Evolutionary conservation across 1,139 yeast genomes (phyloP), one percentile per base, ranked within the genome.

Genomic region (Hanseniaspora gamundiae): DNA sequence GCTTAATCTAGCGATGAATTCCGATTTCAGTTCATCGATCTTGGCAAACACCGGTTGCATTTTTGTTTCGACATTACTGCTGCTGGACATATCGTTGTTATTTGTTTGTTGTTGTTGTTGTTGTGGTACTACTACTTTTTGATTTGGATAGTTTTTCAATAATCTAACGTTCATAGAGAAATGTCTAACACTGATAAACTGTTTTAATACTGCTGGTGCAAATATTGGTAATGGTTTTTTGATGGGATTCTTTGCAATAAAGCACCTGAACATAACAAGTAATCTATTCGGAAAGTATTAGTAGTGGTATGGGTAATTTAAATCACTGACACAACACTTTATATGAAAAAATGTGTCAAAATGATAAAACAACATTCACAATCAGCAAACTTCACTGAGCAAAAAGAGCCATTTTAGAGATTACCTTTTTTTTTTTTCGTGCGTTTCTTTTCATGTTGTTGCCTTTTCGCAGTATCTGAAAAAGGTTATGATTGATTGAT

Each of bases 11-110:
- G 74, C 68, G 51, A 83, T 76, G 67, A 79, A 82, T 47, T 70
- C 65, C 2, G 86, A 84, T 59, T 80, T 77, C 59, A 80, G 71
- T 56, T 76, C 82, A 52, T 80, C 85, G 54, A 83, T 78, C 56
- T 78, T 76, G 35, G 66, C 62, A 61, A 78, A 80, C 29, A 60
- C 43, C 30, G 52, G 52, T 27, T 51, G 53, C 36, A 58, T 55
- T 26, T 49, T 52, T 16, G 47, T 43, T 45, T 51, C 54, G 21
- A 41, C 40, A 14, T 28, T 28, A 11, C 40, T 21, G 42, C 35
- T 43, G 16, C 20, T 39, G n/a, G 19, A 13, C 20, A 10, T 38
- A 27, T 14, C 20, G 14, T 28, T 24, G n/a, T 38, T 33, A 17
- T 16, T 33, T 16, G 21, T 19, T 33, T 17, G 22, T 33, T 17